phyloP scores from a whole-genome alignment of 306 rosid species.

The Citrullus colocynthis region DNA sequence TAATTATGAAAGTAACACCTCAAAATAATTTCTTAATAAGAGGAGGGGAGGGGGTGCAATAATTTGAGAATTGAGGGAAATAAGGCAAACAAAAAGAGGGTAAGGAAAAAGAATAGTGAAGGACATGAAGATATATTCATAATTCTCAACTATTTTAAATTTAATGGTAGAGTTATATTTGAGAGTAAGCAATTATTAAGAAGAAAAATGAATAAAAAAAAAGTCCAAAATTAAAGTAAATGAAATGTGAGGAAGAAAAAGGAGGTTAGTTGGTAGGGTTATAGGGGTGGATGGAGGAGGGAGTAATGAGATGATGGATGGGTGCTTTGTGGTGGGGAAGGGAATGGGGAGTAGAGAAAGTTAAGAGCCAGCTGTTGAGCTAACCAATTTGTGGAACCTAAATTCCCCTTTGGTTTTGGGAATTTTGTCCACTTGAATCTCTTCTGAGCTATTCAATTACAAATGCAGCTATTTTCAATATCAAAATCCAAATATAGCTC shows the following conservation, averaged over 20 bases:
- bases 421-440: not conserved
- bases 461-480: too few species aligned
- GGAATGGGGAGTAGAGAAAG: not conserved
- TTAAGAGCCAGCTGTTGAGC: not conserved
- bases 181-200: not conserved
- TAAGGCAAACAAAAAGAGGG: not conserved
- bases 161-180: not conserved
- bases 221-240: not conserved
- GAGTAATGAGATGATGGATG: slow-evolving; percentile 1
- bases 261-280: not conserved
- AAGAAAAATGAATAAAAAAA: not conserved
- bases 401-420: not conserved
- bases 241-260: not conserved
- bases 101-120: too few species aligned
- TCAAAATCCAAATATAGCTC: too few species aligned
- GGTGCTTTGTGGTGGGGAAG: not conserved
- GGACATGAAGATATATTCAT: not conserved
- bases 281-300: not conserved
- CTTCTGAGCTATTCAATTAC: not conserved
- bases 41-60: not conserved
- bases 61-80: not conserved
- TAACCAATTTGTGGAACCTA: slow-evolving; percentile 1
- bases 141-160: not conserved
- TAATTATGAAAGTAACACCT: not conserved
- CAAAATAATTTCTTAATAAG: not conserved